Percentiles rank a stretch among this genome's conserved stretches.
Conservation (phyloP, 345 rosid genomes). For the Mangifera indica region DNA sequence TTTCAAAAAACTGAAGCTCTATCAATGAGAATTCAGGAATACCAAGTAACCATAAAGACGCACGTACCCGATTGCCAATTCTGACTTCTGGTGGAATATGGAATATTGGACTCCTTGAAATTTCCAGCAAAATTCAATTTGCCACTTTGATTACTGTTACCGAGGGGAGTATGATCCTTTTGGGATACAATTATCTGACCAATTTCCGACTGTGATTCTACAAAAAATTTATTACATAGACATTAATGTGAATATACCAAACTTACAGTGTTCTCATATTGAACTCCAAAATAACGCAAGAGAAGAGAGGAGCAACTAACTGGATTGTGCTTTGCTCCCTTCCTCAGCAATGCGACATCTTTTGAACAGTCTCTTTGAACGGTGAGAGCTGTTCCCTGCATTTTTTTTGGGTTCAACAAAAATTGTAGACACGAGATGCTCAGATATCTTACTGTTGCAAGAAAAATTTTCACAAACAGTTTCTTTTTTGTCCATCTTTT, state of each 20-base stretch:
- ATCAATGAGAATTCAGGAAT: neutral
- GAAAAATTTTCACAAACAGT: neutral
- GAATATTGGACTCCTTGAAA: neutral
- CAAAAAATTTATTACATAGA: neutral
- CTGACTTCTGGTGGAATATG: neutral
- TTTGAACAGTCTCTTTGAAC: slow-evolving; percentile 1
- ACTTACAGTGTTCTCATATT: too few relatives aligned
- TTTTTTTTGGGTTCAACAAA: neutral
- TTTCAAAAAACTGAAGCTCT: neutral
- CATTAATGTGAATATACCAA: neutral
- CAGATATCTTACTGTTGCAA: slow-evolving; percentile 5
- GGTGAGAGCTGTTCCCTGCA: neutral
- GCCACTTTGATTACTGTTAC: neutral
- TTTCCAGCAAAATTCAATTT: neutral
- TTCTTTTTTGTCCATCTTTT: neutral
- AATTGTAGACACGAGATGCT: neutral
- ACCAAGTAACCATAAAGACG: neutral
- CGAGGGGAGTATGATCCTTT: neutral
- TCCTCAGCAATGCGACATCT: slow-evolving; percentile 2
- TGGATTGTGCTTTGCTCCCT: slow-evolving; percentile 8
- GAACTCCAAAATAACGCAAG: neutral
- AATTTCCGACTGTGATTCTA: neutral
- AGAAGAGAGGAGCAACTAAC: slow-evolving; percentile 15
- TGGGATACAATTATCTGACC: neutral
- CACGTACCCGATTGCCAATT: slow-evolving; percentile 5